Base-by-base conservation (phyloP, 805 yeast species). In the Isabelozyma rhagii region DNA sequence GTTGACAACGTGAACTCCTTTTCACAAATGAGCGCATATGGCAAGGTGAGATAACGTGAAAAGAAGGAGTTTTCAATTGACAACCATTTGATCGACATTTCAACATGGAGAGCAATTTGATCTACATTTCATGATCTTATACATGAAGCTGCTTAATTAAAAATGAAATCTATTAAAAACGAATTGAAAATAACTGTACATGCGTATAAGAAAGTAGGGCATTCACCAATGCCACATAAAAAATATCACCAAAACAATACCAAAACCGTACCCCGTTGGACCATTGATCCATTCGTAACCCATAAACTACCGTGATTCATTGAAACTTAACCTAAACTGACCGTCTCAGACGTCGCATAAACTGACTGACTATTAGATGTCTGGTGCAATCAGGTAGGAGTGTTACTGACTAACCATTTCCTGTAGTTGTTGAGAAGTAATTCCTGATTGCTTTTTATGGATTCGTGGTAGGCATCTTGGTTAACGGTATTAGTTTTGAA, bases 371-470 rank as follows among this genome's bases (percentile, higher is more conserved):
- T 21, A 21, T 21, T 21, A 21, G 14, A 13, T 29, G 14, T 21
- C 14, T 14, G 28, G 2, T 9, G 7, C 14, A 6, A 29, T 41
- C 28, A 15, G 17, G 9, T 15, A 3, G 15, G 28, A 17, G 28
- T 21, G 41, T 39, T 39, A 39, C 14, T 39, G 15, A 39, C 49
- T 43, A 64, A 56, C 67, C 68, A 64, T 49, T 63, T 63, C 46
- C 63, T 52, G 47, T 64, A 64, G 48, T 64, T 64, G 1, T 53
- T 39, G 45, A 52, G 55, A 9, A 61, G 54, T 14, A 58, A 47
- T 39, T 59, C 50, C 44, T 58, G 59, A 41, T 54, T 55, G 21
- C 46, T 43, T 9, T 46, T 21, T 21, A 52, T 42, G 29, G 58
- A 46, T 9, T 43, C 14, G 1, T 43, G 36, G n/a, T 31, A 31